phyloP scores from a whole-genome alignment of 257 asterid genomes.

The Haberlea rhodopensis region DNA sequence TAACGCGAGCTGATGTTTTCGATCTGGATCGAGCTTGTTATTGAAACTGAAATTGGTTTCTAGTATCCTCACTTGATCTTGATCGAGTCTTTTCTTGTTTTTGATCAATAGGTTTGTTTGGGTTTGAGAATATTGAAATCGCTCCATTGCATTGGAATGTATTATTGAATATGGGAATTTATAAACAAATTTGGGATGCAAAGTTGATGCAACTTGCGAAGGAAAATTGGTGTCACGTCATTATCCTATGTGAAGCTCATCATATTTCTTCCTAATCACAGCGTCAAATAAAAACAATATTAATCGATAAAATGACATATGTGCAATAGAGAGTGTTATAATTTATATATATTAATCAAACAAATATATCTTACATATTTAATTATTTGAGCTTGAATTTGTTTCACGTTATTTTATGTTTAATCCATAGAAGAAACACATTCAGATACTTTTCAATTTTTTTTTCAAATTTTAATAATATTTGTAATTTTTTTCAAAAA shows the following conservation, averaged over 20 bases:
- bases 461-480: too few species aligned
- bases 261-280: slow-evolving; percentile 40
- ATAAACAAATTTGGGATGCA: slow-evolving; percentile 15
- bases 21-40: slow-evolving; percentile 55
- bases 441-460: too few species aligned
- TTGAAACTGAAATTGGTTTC: slow-evolving; percentile 49
- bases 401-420: too few species aligned
- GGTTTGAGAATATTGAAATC: slow-evolving; percentile 25
- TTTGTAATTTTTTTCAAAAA: too few species aligned
- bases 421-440: too few species aligned
- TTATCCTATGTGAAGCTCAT: slow-evolving; percentile 42
- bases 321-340: too few species aligned
- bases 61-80: slow-evolving; percentile 49
- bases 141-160: slow-evolving; percentile 30
- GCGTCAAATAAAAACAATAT: slow-evolving; percentile 5
- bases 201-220: slow-evolving; percentile 18
- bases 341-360: too few species aligned
- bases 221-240: slow-evolving; percentile 39
- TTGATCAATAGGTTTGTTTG: slow-evolving; percentile 31
- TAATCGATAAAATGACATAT: background rate
- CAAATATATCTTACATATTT: too few species aligned
- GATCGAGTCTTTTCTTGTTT: slow-evolving; percentile 51
- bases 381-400: too few species aligned
- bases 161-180: slow-evolving; percentile 5
- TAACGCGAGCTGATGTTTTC: slow-evolving; percentile 44